Base-by-base conservation (phyloP, 2,329 filamentous ascomycete species). In the Rhinocladiella mackenziei region DNA sequence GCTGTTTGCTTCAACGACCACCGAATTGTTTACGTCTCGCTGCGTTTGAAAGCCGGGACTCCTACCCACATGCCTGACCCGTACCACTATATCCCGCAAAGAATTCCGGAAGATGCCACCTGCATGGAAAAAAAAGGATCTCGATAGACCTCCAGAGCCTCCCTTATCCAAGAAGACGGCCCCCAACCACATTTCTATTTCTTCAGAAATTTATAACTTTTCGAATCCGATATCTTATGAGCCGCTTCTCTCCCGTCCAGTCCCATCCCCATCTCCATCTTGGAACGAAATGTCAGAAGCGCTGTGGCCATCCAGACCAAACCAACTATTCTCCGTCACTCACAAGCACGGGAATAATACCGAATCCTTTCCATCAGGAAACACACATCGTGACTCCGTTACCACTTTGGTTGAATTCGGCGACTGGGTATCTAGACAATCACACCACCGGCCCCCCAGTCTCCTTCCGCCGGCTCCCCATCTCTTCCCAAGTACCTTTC, bases 241-340 rank as follows among this genome's bases (percentile, higher is more conserved):
- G 29, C 37, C 42, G 5, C 34, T 44, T n/a, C 42, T 52, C 19
- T 17, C 43, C 10, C 47, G 30, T 33, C 37, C 13, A 13, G 44
- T 53, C 20, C 50, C 50, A 18, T 53, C 47, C 8, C 36, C 50
- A 5, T 44, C 43, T 20, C 26, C 50, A 20, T 38, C 31, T 13
- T 11, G 37, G 5, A 43, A 50, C 20, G 50, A 53, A 32, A 47
- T 53, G 50, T 33, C 50, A 11, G 22, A 26, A n/a, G n/a, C n/a
- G 14, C 28, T 32, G 33, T 47, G 46, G 50, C 20, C 40, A 4
- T 23, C 32, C 25, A 38, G 13, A 18, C 10, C 36, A 5, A 5
- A 19, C 19, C 14, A 23, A n/a, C 22, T 11, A 29, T 18, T 32
- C 5, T 30, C 36, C 23, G 18, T 26, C 10, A 13, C 22, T 7